Evolutionary conservation across 495 filamentous ascomycete species (phyloP), one percentile per base, ranked within the genome.

Genomic region (Neurospora sp.): DNA sequence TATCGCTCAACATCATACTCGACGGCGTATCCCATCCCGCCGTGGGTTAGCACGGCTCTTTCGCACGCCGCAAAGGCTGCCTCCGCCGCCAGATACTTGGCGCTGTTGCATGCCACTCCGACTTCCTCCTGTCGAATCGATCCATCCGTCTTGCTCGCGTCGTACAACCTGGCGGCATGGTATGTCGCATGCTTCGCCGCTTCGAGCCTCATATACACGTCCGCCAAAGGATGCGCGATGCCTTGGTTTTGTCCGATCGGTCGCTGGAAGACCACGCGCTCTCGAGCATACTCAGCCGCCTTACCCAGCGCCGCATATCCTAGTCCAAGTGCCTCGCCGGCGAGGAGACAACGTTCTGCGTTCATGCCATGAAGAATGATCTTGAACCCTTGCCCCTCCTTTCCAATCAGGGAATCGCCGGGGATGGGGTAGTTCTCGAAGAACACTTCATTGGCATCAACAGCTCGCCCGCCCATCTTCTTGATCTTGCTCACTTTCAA

Each of bases 391-490:
- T 92, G 83, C 54, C 88, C 89, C 77, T 94, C 92, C 31, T 87
- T 75, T 3, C 92, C 92, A 59, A 94, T 90, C 4, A 92, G 81
- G 0, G 88, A 82, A 70, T 90, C 84, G 2, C 81, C 85, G 0
- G 89, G 86, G 11, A 94, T 87, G 4, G 77, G 72, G 79, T 92
- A 95, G 73, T 89, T 87, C 76, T 93, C 91, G 79, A 94, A 94
- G 83, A 94, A 95, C 1, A 94, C 90, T 80, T 94, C 91, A 77
- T 94, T 94, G 5, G 92, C 92, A 78, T 93, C 91, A n/a, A 94
- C 86, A 0, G 91, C 91, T 12, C 91, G 84, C 4, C 90, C 91
- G 39, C 92, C 92, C 92, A 94, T 93, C 77, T 94, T 95, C 80
- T 89, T 89, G 78, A 94, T 96, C 76, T 84, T 88, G 39, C 87